A percentile compares a stretch with the other conserved stretches of the same genome.
phyloP scores from a whole-genome alignment of 352 stramenopile species.

The Globisporangium spiculum region DNA sequence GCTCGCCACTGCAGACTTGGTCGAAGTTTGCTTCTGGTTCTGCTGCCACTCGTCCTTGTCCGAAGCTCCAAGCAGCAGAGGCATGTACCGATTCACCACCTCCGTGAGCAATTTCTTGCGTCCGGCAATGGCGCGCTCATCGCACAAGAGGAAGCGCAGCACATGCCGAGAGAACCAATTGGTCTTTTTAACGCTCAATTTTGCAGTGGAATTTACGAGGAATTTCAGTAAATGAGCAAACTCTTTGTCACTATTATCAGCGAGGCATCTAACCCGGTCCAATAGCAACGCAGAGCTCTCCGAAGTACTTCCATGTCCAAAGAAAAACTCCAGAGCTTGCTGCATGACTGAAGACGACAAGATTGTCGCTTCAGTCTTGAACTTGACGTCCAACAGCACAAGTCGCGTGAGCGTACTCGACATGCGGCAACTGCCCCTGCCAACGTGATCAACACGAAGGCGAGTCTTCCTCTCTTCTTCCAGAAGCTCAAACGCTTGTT shows the following conservation, averaged over 20 bases:
- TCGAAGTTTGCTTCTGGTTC: constrained; percentile 8
- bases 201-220: constrained; percentile 39
- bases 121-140: constrained; percentile 25
- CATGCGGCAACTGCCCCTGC: constrained; percentile 22
- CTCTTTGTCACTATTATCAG: constrained; percentile 22
- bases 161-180: constrained; percentile 78
- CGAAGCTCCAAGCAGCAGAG: constrained; percentile 47
- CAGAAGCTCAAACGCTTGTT: constrained; percentile 57
- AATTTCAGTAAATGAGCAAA: constrained; percentile 35
- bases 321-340: constrained; percentile 53
- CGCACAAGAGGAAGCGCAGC: constrained; percentile 47
- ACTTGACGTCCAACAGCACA: constrained; percentile 28
- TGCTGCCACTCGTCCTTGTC: constrained; percentile 26
- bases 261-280: constrained; percentile 23
- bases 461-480: constrained; percentile 42
- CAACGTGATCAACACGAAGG: constrained; percentile 6
- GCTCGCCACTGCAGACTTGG: constrained; percentile 12
- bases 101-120: constrained; percentile 26
- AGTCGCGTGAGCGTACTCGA: constrained; percentile 44
- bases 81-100: constrained; percentile 43
- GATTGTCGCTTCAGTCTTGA: constrained; percentile 26
- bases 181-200: constrained; percentile 60
- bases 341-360: constrained; percentile 34
- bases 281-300: constrained; percentile 42
- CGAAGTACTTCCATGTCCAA: constrained; percentile 34